These are phyloP conservation scores for Apiotrichum brassicae DNA, from an alignment of 1,284 basidiomycete genomes.

Conservation along the genomic window DNA sequence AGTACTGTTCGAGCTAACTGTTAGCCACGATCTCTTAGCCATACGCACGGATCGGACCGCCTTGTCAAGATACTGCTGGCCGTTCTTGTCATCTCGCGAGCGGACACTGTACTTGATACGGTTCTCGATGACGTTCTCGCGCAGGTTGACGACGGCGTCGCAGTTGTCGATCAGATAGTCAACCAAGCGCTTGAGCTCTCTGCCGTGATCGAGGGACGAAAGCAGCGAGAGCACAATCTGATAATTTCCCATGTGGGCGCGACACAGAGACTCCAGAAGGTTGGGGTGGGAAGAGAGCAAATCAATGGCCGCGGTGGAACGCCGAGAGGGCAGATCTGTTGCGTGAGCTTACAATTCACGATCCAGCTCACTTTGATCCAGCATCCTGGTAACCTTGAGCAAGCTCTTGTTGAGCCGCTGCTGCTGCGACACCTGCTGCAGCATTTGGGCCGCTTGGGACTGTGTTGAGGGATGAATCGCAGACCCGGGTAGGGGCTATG, in stretches of 20 bases:
- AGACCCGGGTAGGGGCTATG: neutral
- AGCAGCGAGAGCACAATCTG: conserved; percentile 80
- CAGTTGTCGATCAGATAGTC: conserved; percentile 84
- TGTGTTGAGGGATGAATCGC: conserved; percentile 16
- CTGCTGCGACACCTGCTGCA: conserved; percentile 66
- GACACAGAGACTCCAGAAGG: conserved; percentile 75
- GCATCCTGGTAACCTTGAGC: conserved; percentile 71
- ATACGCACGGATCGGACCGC: conserved; percentile 46
- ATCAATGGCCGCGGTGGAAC: conserved; percentile 63
- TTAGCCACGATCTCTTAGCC: neutral
- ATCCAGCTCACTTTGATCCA: conserved; percentile 53
- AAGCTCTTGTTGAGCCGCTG: conserved; percentile 77
- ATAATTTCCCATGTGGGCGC: conserved; percentile 83
- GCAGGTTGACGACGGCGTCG: conserved; percentile 80
- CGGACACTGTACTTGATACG: conserved; percentile 78
- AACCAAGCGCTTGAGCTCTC: conserved; percentile 73
- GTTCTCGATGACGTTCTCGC: conserved; percentile 78
- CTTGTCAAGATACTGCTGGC: conserved; percentile 43
- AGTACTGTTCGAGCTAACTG: conserved; percentile 57
- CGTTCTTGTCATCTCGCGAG: conserved; percentile 60
- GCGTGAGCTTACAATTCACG: neutral
- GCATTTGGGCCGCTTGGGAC: conserved; percentile 40
- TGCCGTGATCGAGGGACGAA: conserved; percentile 77
- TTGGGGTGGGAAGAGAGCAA: conserved; percentile 71
- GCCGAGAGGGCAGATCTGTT: conserved; percentile 44